Percentiles rank a stretch among this genome's conserved stretches.
These are phyloP conservation scores for Neltuma alba DNA, from an alignment of 306 rosid genomes.

Conservation along the genomic window DNA sequence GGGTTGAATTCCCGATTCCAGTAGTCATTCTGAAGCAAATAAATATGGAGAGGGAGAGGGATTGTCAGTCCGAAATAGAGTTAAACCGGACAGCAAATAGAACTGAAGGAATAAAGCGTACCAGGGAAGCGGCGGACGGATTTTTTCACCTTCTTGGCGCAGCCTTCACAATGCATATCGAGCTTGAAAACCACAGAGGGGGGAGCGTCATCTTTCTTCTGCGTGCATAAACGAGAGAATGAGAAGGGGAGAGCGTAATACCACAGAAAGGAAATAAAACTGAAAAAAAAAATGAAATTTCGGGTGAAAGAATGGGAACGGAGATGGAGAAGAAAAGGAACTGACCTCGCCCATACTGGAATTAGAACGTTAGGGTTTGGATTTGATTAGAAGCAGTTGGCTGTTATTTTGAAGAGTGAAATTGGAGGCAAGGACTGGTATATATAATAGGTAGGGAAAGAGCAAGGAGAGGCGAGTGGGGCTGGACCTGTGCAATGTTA, in stretches of 20 bases:
- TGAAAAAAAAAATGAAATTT: not conserved
- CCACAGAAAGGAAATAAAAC: not conserved
- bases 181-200: constrained; percentile 60
- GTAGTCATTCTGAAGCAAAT: not conserved
- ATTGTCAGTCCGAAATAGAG: not conserved
- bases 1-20: not conserved
- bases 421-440: not conserved
- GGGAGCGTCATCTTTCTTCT: constrained; percentile 60
- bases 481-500: not conserved
- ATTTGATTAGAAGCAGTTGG: not conserved
- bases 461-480: not conserved
- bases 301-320: not conserved
- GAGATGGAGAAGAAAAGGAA: not conserved
- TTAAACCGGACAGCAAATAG: not conserved
- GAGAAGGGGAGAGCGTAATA: not conserved
- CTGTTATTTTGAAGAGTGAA: constrained; percentile 32
- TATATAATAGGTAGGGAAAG: not conserved
- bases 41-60: not conserved
- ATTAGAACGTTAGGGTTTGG: not conserved
- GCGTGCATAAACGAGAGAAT: constrained; percentile 31
- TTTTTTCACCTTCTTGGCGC: constrained; percentile 71
- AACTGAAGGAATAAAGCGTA: constrained; percentile 14
- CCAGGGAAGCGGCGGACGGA: constrained; percentile 58
- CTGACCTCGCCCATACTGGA: constrained; percentile 72
- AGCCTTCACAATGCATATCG: constrained; percentile 90